A percentile compares a stretch with the other conserved stretches of the same genome.
These are phyloP conservation scores for Zarea fungicola DNA, from an alignment of 2,329 filamentous ascomycete genomes.

Conservation along the genomic window DNA sequence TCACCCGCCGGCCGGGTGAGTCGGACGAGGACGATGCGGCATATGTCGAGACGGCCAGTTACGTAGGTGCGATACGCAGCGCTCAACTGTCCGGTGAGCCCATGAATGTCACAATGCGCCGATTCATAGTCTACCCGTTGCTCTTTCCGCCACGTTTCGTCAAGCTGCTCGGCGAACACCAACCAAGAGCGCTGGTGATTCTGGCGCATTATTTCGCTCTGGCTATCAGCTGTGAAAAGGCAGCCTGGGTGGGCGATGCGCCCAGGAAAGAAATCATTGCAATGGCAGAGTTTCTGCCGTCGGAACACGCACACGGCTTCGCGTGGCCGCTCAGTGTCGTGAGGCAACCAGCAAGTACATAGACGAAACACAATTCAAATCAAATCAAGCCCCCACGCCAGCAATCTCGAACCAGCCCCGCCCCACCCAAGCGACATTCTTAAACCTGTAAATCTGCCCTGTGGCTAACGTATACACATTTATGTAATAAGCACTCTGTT, in stretches of 20 bases:
- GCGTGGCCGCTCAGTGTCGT: slow-evolving; percentile 13
- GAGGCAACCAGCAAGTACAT: neutral
- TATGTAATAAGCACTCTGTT: too few relatives aligned
- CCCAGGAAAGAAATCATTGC: slow-evolving; percentile 12
- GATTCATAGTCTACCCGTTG: slow-evolving; percentile 18
- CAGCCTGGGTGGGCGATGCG: slow-evolving; percentile 16
- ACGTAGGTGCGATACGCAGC: slow-evolving; percentile 16
- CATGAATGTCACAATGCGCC: slow-evolving; percentile 14
- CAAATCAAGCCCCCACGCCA: too few relatives aligned
- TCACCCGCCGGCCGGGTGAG: slow-evolving; percentile 7
- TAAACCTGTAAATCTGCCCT: too few relatives aligned
- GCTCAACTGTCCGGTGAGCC: slow-evolving; percentile 15
- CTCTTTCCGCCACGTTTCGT: slow-evolving; percentile 18
- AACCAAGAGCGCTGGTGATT: slow-evolving; percentile 19
- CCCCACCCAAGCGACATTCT: too few relatives aligned
- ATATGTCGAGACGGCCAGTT: slow-evolving; percentile 16
- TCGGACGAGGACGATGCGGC: slow-evolving; percentile 14
- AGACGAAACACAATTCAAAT: neutral
- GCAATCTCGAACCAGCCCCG: too few relatives aligned
- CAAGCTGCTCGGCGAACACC: slow-evolving; percentile 15
- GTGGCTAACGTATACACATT: too few relatives aligned
- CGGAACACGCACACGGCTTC: slow-evolving; percentile 10
- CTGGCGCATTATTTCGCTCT: slow-evolving; percentile 22
- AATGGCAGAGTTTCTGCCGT: slow-evolving; percentile 8
- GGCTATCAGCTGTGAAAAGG: slow-evolving; percentile 11